Base-by-base conservation (phyloP, 2,329 filamentous ascomycete species). In the Metarhizium humberi region DNA sequence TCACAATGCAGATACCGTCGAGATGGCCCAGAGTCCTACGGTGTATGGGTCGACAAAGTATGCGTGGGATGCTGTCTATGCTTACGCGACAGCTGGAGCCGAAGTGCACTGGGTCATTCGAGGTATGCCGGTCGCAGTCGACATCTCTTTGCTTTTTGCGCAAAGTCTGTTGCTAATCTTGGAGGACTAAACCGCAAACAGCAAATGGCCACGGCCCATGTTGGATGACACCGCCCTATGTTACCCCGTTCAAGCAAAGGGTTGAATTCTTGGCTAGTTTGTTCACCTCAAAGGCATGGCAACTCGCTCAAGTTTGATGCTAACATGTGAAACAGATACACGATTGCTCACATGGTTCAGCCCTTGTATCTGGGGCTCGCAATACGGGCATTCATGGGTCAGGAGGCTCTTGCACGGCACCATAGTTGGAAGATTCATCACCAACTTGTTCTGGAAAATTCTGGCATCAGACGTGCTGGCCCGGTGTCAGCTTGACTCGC, bases 291-390 rank as follows among this genome's bases (percentile, higher is more conserved):
- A 11, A 16, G 16, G 32, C 32, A 13, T 36, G n/a, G 36, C 11
- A 16, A 32, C 4, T 14, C n/a, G 32, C 10, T 16, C 3, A 2
- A 43, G 40, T 5, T 43, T 6, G 40, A 18, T 25, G 0, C 80
- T 85, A 43, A 16, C 45, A 32, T 25, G 1, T 16, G 48, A 4
- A 8, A n/a, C 53, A 75, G 73, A 77, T 36, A 86, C 81, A 0
- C 82, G 88, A 0, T 76, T 87, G 59, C 70, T 91, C 53, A 87
- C 82, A 2, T 90, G 85, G 83, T 83, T 92, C 68, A 85, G 81
- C 52, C 88, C 88, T 0, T 91, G 87, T 64, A 78, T 87, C 14
- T 92, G 86, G 84, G 85, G 84, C 4, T 73, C 76, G 2, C 78
- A 76, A 2, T 84, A 84, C 62, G 85, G 84, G 1, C 86, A 78